Evolutionary conservation across 2,329 filamentous ascomycete genomes (phyloP).

Genomic region (Fusarium dimerum): DNA sequence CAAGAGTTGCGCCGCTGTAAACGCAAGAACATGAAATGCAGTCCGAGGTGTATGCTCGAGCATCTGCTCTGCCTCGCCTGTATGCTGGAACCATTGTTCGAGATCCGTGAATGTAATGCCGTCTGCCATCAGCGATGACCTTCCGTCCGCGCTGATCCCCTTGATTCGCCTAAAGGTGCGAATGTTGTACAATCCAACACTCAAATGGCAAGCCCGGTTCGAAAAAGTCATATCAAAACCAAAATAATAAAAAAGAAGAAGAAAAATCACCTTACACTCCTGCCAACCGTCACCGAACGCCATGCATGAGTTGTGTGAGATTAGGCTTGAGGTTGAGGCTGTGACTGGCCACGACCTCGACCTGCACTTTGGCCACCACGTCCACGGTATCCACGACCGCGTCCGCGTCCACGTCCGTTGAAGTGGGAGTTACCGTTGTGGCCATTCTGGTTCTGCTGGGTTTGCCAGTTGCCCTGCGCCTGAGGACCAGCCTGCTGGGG

Average conservation of each 20-base stretch:
- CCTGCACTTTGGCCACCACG: slow-evolving; percentile 38
- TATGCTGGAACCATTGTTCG: slow-evolving; percentile 10
- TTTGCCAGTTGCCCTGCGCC: slow-evolving; percentile 7
- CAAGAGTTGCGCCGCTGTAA: slow-evolving; percentile 25
- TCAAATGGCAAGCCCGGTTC: slow-evolving; percentile 32
- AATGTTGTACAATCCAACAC: slow-evolving; percentile 47
- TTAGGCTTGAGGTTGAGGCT: slow-evolving; percentile 39
- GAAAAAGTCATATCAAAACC: slow-evolving; percentile 31
- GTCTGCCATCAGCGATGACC: slow-evolving; percentile 34
- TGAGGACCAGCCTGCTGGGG: slow-evolving; percentile 19
- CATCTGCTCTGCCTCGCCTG: slow-evolving; percentile 20
- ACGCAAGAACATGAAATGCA: slow-evolving; percentile 22
- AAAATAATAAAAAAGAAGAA: slow-evolving; percentile 24
- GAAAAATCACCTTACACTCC: slow-evolving; percentile 26
- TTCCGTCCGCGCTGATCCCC: slow-evolving; percentile 37
- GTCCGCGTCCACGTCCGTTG: slow-evolving; percentile 40
- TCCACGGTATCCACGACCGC: slow-evolving; percentile 41
- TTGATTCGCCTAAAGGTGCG: slow-evolving; percentile 41
- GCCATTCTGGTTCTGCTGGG: slow-evolving; percentile 33
- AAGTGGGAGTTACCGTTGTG: slow-evolving; percentile 40
- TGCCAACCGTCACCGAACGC: slow-evolving; percentile 26
- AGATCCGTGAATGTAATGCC: slow-evolving; percentile 22
- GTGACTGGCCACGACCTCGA: slow-evolving; percentile 39
- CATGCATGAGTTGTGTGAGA: slow-evolving; percentile 29
- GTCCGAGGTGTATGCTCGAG: slow-evolving; percentile 13